Evolutionary conservation across 2,329 filamentous ascomycete species (phyloP), one percentile per base, ranked within the genome.

Genomic region (Claviceps sorghi): DNA sequence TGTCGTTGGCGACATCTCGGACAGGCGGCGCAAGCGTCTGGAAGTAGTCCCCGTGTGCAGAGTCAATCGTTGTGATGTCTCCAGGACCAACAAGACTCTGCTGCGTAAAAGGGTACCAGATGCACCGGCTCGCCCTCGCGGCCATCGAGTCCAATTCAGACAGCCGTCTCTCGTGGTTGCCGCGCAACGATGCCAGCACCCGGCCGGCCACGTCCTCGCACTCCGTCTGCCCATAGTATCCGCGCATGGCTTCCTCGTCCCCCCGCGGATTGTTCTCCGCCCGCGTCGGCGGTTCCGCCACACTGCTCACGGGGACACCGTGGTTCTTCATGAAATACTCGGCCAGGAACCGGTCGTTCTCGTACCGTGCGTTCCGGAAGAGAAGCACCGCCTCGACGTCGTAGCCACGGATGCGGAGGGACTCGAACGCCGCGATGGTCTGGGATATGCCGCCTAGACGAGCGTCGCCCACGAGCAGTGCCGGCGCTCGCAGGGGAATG

Each of bases 101-200:
- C 59, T 94, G 88, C 0, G 87, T 90, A 60, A 94, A 94, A 0
- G 88, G 88, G 59, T 91, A 91, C 88, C 88, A 94, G 40, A 94
- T 88, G 2, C 72, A 72, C 10, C 75, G 63, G 52, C 80, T 72
- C 0, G 88, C 87, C 42, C 76, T 72, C 1, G 67, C 61, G 0
- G 80, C 69, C 77, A 91, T 82, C 1, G 69, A 72, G 36, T 82
- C 75, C 0, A 93, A 67, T 0, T 75, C 69, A 1, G 71, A 62
- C 13, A 88, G 72, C 3, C 85, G 77, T 3, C 69, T 57, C 1
- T 67, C 58, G 52, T 88, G 84, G 15, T 71, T 74, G 2, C 63
- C 57, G 1, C 77, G 64, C 1, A 90, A 70, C 1, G 68, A 62
- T 0, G 71, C 63, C 0, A 86, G 65, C 13, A 83, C 65, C 0